Percentiles rank a stretch among this genome's conserved stretches.
Evolutionary conservation across 495 filamentous ascomycete genomes (phyloP).

Genomic region (Talaromyces wortmannii): DNA sequence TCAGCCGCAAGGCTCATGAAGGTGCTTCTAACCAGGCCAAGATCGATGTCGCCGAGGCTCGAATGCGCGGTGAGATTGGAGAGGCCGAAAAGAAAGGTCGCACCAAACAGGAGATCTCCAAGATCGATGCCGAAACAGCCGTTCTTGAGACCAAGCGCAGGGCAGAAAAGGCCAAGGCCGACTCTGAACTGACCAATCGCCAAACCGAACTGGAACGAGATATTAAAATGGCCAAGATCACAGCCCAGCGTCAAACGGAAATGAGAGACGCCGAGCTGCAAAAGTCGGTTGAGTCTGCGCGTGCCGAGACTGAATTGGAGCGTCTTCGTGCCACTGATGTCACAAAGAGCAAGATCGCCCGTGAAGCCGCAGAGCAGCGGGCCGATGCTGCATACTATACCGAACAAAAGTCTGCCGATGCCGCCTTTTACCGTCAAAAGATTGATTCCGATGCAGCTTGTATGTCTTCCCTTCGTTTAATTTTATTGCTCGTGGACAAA

Average conservation of each 20-base stretch:
- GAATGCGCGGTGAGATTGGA: slow-evolving; percentile 71
- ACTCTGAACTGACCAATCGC: slow-evolving; percentile 61
- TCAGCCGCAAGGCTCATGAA: slow-evolving; percentile 76
- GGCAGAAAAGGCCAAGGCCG: slow-evolving; percentile 68
- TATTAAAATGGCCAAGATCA: slow-evolving; percentile 65
- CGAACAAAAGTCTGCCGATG: slow-evolving; percentile 45
- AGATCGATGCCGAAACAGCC: slow-evolving; percentile 74
- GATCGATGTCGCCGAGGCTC: slow-evolving; percentile 73
- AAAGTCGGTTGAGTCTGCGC: slow-evolving; percentile 65
- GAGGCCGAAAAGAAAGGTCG: slow-evolving; percentile 71
- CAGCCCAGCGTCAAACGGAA: slow-evolving; percentile 63
- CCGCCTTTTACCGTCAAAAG: slow-evolving; percentile 48
- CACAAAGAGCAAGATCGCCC: slow-evolving; percentile 65
- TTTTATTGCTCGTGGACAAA: neutral
- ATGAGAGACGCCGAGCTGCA: slow-evolving; percentile 68
- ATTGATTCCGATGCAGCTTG: slow-evolving; percentile 49
- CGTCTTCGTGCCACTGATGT: slow-evolving; percentile 68
- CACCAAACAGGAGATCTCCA: slow-evolving; percentile 72
- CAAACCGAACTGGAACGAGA: slow-evolving; percentile 64
- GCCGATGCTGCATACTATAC: slow-evolving; percentile 55
- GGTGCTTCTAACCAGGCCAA: slow-evolving; percentile 73
- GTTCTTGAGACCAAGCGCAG: slow-evolving; percentile 79
- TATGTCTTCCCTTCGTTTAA: slow-evolving; percentile 8
- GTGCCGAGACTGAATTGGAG: slow-evolving; percentile 72
- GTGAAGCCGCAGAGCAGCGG: slow-evolving; percentile 65